Base-by-base conservation (phyloP, 2,329 filamentous ascomycete genomes). In the Colletotrichum magnum region DNA sequence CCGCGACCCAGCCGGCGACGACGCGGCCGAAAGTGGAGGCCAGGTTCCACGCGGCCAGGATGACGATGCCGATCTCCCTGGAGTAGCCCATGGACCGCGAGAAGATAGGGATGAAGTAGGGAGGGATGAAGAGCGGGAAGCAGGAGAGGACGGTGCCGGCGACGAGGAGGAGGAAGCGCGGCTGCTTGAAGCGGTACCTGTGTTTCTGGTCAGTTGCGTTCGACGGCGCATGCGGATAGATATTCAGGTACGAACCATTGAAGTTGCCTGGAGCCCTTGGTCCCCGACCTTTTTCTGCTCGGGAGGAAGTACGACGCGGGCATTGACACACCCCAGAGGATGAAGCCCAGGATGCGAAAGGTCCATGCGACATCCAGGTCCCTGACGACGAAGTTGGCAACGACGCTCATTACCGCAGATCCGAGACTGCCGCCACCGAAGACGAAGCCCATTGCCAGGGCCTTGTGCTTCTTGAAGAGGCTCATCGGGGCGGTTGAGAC, bases 61-160 rank as follows among this genome's bases (percentile, higher is more conserved):
- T 72, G 10, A 74, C 63, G 6, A 76, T 72, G 0, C 71, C 74
- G 1, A 72, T 66, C 5, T 73, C 71, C 9, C 64, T 68, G 0
- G 74, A 73, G 16, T 69, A 66, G 36, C 72, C 72, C 45, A 76
- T 72, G 4, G 75, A 73, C 4, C 73, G 28, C 10, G 74, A 72
- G 48, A 76, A 77, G 13, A 77, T 66, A 18, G 75, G 75, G 4
- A 77, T 76, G 26, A 77, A 77, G 71, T 77, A 77, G 1, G 75
- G 73, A 6, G 75, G 75, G 6, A 77, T 72, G 50, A 76, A 76
- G 6, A 77, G 64, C 2, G 75, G 74, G 56, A 77, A 76, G 39
- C 74, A 76, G 12, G 71, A 66, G 5, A 76, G 51, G 9, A 73
- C 66, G 0, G 73, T 73, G 6, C 74, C 75, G 13, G 72, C 43